These are phyloP conservation scores for Asterella californica DNA, from an alignment of 225 moss, liverwort and hornwort genomes.

Conservation along the genomic window DNA sequence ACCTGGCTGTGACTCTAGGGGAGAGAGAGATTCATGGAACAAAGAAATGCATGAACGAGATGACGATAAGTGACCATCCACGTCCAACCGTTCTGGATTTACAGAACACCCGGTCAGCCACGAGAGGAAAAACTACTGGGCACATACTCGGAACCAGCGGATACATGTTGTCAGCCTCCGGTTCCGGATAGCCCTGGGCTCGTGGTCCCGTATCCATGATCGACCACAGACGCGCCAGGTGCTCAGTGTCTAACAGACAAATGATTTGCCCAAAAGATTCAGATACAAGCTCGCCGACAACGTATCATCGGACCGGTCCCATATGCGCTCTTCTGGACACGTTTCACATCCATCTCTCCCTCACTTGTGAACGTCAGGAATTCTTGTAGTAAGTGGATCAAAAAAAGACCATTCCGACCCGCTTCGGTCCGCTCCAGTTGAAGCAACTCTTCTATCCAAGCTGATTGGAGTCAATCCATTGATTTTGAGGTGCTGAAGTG, in stretches of 20 bases:
- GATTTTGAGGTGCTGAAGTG: not conserved
- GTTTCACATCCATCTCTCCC: not conserved
- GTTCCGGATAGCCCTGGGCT: not conserved
- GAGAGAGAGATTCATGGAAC: too few relatives aligned
- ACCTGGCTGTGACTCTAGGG: too few relatives aligned
- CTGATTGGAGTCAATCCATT: not conserved
- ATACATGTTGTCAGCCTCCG: not conserved
- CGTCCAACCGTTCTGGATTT: not conserved
- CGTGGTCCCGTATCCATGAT: not conserved
- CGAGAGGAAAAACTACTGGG: not conserved
- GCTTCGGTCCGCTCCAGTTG: not conserved
- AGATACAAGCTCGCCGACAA: too few relatives aligned
- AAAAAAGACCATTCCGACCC: not conserved
- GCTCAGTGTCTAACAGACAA: not conserved
- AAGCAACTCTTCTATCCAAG: not conserved
- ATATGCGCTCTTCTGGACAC: too few relatives aligned
- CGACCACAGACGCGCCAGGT: slow-evolving; percentile 2
- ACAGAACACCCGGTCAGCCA: not conserved
- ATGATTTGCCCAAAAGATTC: too few relatives aligned
- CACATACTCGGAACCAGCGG: not conserved
- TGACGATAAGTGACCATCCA: not conserved
- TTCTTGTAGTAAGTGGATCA: not conserved
- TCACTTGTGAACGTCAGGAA: slow-evolving; percentile 6
- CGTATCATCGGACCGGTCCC: not conserved
- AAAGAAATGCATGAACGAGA: not conserved